Evolutionary conservation across 306 rosid species (phyloP).

Genomic region (Purshia tridentata): DNA sequence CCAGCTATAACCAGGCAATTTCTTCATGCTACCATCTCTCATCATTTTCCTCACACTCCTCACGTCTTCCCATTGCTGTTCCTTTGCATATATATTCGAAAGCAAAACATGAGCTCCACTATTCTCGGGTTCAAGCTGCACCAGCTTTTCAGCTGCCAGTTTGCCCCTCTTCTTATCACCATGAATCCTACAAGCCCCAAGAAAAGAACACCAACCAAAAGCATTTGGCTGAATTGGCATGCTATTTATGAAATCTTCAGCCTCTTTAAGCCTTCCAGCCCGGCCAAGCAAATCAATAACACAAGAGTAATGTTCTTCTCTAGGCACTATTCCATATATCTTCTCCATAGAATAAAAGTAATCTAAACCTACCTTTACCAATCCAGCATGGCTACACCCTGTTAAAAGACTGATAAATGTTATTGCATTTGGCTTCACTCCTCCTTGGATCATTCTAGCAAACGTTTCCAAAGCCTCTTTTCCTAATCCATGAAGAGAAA

Average conservation of each 20-base stretch:
- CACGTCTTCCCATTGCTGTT: constrained; percentile 52
- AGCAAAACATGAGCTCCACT: constrained; percentile 50
- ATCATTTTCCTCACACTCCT: constrained; percentile 49
- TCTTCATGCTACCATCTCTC: constrained; percentile 41
- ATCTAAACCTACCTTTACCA: constrained; percentile 49
- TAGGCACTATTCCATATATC: constrained; percentile 49
- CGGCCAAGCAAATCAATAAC: constrained; percentile 52
- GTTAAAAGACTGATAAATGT: constrained; percentile 50
- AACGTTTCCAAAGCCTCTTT: constrained; percentile 34
- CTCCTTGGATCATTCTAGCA: constrained; percentile 37
- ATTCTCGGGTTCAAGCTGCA: constrained; percentile 56
- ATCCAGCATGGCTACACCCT: constrained; percentile 58
- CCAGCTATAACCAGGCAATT: constrained; percentile 60
- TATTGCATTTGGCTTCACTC: constrained; percentile 45
- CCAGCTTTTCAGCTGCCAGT: constrained; percentile 46
- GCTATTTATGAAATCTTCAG: constrained; percentile 43
- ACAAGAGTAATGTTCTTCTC: constrained; percentile 52
- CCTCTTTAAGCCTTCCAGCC: constrained; percentile 52
- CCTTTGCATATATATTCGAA: constrained; percentile 51
- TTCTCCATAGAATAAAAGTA: constrained; percentile 49
- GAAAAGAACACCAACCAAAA: constrained; percentile 62
- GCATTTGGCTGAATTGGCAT: constrained; percentile 63
- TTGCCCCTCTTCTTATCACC: constrained; percentile 54
- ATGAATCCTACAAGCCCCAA: constrained; percentile 48
- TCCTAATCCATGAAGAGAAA: constrained; percentile 63